A percentile compares a stretch with the other conserved stretches of the same genome.
These are phyloP conservation scores for Pythium aphanidermatum DNA, from an alignment of 352 stramenopile genomes.

Conservation along the genomic window DNA sequence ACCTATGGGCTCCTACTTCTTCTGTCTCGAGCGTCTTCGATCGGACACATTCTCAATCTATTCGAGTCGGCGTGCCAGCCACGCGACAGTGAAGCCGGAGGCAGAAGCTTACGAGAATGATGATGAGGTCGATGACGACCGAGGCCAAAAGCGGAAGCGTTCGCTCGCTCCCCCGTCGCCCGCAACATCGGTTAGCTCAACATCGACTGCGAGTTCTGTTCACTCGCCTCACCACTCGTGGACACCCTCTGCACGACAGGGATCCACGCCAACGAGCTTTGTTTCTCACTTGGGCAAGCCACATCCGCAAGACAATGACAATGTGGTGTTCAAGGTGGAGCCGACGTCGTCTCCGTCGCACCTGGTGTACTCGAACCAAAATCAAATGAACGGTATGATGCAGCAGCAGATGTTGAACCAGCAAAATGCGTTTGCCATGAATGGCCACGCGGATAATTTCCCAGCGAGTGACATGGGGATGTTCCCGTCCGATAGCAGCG, in stretches of 20 bases:
- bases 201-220: constrained; percentile 1
- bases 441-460: background rate
- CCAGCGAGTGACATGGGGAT: constrained; percentile 2
- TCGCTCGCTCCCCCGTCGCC: constrained; percentile 28
- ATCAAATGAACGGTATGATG: too few species aligned
- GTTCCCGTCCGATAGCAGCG: constrained; percentile 14
- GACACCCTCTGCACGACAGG: background rate
- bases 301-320: background rate
- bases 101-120: constrained; percentile 48
- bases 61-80: constrained; percentile 64
- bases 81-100: constrained; percentile 48
- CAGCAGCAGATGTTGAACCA: constrained; percentile 6
- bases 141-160: constrained; percentile 56
- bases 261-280: constrained; percentile 2
- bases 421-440: background rate
- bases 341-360: constrained; percentile 2
- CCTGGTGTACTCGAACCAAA: background rate
- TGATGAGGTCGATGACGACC: constrained; percentile 30
- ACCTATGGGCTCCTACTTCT: constrained; percentile 76
- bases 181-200: constrained; percentile 14
- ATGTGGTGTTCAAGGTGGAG: constrained; percentile 17
- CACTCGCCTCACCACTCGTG: constrained; percentile 18
- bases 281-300: constrained; percentile 1
- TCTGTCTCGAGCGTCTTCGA: constrained; percentile 68
- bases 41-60: constrained; percentile 79